Evolutionary conservation across 1,284 basidiomycete species (phyloP), one percentile per base, ranked within the genome.

Genomic region (Anthracocystis setariae): DNA sequence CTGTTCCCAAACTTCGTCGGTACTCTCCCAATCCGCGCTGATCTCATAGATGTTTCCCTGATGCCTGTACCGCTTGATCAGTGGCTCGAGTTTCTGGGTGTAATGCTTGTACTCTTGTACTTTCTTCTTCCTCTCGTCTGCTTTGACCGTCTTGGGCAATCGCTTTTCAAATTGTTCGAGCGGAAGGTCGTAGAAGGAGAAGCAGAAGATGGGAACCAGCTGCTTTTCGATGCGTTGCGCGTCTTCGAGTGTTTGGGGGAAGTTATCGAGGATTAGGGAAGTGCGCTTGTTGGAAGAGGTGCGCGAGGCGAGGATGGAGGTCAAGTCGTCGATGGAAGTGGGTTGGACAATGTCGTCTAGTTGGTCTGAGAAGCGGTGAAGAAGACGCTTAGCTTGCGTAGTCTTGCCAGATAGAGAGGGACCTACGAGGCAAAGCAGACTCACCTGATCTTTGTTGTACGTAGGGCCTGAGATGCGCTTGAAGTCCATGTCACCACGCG

Each of bases 1-100:
- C 56, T 78, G 76, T 48, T 78, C 76, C 76, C 76, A 76, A 46
- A 78, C 76, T 63, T 78, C 76, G 25, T 78, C 72, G 9, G 64
- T 59, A n/a, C 62, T 61, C n/a, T 73, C 65, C 70, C 74, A 78
- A 40, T 76, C 68, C 21, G 74, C 76, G 10, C 71, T 73, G 46
- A 78, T 76, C 63, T 78, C 76, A 24, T 76, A 67, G 39, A 78
- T 72, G 52, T 78, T 76, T 1, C 76, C 76, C 32, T 69, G 57
- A 32, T 63, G 47, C 21, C 76, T 45, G 44, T 72, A 78, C 48
- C 57, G 49, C 24, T 76, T 66, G 23, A 78, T 65, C 13, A 78
- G 24, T 1, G 60, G 69, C 13, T 62, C 45, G 4, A 67, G 45
- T 10, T 18, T 33, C 12, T 56, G 35, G 17, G 52, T 46, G 15